These are phyloP conservation scores for Podospora pseudoanserina DNA, from an alignment of 495 filamentous ascomycete genomes.

Conservation along the genomic window DNA sequence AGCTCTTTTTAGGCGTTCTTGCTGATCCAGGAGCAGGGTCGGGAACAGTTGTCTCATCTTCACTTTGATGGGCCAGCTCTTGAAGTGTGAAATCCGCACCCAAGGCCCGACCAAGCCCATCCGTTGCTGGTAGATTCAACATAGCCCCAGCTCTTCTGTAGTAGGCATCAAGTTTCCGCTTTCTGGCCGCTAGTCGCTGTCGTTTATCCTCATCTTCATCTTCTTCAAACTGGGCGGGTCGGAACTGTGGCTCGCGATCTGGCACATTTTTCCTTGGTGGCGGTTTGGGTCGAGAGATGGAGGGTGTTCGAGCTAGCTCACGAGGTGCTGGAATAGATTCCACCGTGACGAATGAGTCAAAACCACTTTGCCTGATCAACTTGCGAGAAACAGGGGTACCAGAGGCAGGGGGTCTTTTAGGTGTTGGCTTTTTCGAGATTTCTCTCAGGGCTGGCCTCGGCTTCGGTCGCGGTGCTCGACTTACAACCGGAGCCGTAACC, in stretches of 20 bases:
- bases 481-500: slow-evolving; percentile 27
- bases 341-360: slow-evolving; percentile 33
- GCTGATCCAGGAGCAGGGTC: slow-evolving; percentile 32
- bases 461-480: slow-evolving; percentile 17
- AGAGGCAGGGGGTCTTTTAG: slow-evolving; percentile 6
- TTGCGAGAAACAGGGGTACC: slow-evolving; percentile 24
- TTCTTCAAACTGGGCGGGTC: slow-evolving; percentile 51
- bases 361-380: slow-evolving; percentile 33
- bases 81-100: slow-evolving; percentile 15
- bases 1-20: slow-evolving; percentile 26
- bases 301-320: not conserved
- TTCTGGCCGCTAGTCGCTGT: slow-evolving; percentile 38
- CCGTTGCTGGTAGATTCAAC: slow-evolving; percentile 18
- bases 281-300: slow-evolving; percentile 4
- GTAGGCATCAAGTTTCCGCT: slow-evolving; percentile 46
- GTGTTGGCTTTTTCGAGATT: slow-evolving; percentile 30
- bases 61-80: not conserved
- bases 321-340: slow-evolving; percentile 2
- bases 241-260: slow-evolving; percentile 9
- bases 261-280: not conserved
- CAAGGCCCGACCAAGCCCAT: slow-evolving; percentile 29
- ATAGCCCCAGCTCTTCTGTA: slow-evolving; percentile 41
- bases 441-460: slow-evolving; percentile 28
- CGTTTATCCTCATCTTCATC: slow-evolving; percentile 28
- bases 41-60: not conserved